Evolutionary conservation across 805 yeast genomes (phyloP).

Genomic region (Pichia scutulata): DNA sequence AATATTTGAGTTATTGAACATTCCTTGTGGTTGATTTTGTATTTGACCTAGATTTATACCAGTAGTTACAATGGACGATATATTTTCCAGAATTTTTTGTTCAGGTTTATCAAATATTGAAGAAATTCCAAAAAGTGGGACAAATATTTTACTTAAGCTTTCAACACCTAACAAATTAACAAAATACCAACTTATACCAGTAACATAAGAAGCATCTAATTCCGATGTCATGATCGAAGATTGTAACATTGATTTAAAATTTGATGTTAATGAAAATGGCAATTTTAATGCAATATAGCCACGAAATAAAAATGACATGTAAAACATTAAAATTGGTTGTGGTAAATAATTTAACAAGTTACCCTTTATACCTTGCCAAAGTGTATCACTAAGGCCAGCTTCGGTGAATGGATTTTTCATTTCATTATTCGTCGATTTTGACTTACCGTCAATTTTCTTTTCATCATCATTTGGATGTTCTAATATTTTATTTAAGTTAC

Average conservation of each 20-base stretch:
- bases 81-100: constrained; percentile 1
- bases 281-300: constrained; percentile 83
- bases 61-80: constrained; percentile 2
- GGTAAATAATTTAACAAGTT: constrained; percentile 82
- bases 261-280: constrained; percentile 85
- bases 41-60: constrained; percentile 6
- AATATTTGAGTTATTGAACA: constrained; percentile 43
- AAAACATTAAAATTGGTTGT: constrained; percentile 90
- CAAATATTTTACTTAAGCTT: constrained; percentile 47
- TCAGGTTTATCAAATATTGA: constrained; percentile 34
- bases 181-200: constrained; percentile 93
- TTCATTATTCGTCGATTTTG: constrained; percentile 15
- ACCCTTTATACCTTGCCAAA: constrained; percentile 71
- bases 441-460: constrained; percentile 26
- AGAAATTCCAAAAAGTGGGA: constrained; percentile 53
- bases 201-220: constrained; percentile 85
- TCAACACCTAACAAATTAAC: constrained; percentile 77
- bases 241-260: constrained; percentile 90
- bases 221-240: constrained; percentile 78
- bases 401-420: constrained; percentile 61
- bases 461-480: constrained; percentile 20
- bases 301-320: constrained; percentile 90
- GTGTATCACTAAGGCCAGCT: constrained; percentile 60
- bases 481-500: constrained; percentile 4
- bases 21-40: neutral